Evolutionary conservation across 2,329 filamentous ascomycete species (phyloP).

Genomic region (Penicillium sp.): DNA sequence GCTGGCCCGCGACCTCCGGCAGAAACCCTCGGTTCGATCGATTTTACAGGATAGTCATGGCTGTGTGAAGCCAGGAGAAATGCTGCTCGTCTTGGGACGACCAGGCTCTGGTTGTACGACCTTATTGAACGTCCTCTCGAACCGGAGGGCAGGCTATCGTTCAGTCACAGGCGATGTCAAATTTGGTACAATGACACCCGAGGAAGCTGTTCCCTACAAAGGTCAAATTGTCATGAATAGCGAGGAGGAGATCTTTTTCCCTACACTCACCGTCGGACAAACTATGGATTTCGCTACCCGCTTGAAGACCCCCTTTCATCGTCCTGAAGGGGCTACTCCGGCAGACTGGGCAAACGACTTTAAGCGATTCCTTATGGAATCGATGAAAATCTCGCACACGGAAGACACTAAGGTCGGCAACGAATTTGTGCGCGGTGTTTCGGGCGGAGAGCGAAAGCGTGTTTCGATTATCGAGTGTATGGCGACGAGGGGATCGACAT

Average conservation of each 20-base stretch:
- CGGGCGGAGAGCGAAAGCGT: conserved; percentile 68
- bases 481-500: conserved; percentile 58
- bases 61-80: conserved; percentile 71
- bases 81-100: conserved; percentile 68
- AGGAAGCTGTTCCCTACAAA: conserved; percentile 50
- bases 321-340: conserved; percentile 47
- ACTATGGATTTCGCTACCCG: conserved; percentile 58
- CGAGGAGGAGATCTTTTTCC: conserved; percentile 55
- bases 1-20: conserved; percentile 54
- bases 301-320: conserved; percentile 56
- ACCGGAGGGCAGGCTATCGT: conserved; percentile 41
- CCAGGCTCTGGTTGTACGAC: conserved; percentile 72
- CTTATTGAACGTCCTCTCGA: conserved; percentile 68
- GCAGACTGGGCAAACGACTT: conserved; percentile 51
- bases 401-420: conserved; percentile 67
- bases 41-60: conserved; percentile 67
- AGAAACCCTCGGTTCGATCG: conserved; percentile 61
- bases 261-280: conserved; percentile 52
- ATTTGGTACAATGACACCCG: conserved; percentile 51
- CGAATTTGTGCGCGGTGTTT: conserved; percentile 66
- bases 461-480: conserved; percentile 68
- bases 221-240: conserved; percentile 61
- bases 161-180: not conserved
- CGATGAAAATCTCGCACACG: conserved; percentile 61
- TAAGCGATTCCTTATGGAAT: conserved; percentile 58